Base-by-base conservation (phyloP, 2,329 filamentous ascomycete genomes). In the Xylaria sp. region DNA sequence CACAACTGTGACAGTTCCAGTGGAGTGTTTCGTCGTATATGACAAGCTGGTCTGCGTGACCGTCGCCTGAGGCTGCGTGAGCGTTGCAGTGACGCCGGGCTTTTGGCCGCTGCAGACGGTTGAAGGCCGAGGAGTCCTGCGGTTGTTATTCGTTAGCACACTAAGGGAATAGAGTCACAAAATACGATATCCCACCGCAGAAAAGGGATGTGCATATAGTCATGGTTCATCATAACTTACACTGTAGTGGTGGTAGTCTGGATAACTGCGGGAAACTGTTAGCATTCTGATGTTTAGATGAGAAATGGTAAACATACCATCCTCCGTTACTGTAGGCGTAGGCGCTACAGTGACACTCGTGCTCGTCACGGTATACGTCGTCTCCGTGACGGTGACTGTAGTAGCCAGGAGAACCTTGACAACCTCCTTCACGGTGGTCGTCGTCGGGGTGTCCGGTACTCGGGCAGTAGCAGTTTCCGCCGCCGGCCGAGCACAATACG, bases 321-420 rank as follows among this genome's bases (percentile, higher is more conserved):
- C 71, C 56, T 81, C 80, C 13, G 80, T 82, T 0, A 75, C 77
- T 0, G 80, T 82, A 25, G 68, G 57, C 0, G 75, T 75, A 1
- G 78, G 77, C 6, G 79, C 65, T 0, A 78, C 79, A 2, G 80
- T 82, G 20, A 78, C 68, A 7, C 73, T 71, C 0, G 74, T 76
- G 28, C 70, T 73, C 2, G 75, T 77, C 13, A 75, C 70, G 1
- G 75, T 77, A 25, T 69, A 72, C 18, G 75, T 76, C n/a, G 80
- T 82, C 69, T 78, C 77, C 2, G 80, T 82, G 36, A 82, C 76
- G 0, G 80, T 82, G 23, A 80, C 76, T 0, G 80, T 82, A 10
- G 78, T 77, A 9, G 78, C 76, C 43, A 77, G 75, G 55, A 80
- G 72, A 10, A 75, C 58, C 18, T 52, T 69, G 64, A 67, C 69